Conservation (phyloP, 768 basidiomycete genomes). For the Cyathus striatus region DNA sequence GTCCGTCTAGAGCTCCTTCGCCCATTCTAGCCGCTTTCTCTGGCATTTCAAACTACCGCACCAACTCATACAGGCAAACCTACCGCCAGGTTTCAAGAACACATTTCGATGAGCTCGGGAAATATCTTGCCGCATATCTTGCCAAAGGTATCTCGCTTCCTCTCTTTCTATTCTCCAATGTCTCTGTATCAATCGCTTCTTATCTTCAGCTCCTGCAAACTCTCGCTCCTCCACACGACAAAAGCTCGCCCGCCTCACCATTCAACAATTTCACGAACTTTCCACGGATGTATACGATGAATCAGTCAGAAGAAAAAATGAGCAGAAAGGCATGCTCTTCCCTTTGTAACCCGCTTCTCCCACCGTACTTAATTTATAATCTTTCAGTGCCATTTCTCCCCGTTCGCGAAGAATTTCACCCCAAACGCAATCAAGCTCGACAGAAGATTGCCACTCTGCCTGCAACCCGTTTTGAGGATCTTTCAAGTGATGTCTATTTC, state of each 20-base stretch:
- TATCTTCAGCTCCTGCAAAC: background rate
- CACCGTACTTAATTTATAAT: conserved; percentile 23
- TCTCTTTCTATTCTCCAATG: too few relatives aligned
- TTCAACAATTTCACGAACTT: conserved; percentile 72
- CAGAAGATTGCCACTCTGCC: conserved; percentile 81
- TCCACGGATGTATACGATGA: conserved; percentile 81
- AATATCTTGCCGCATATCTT: background rate
- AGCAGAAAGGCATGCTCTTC: background rate
- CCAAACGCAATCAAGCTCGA: conserved; percentile 75
- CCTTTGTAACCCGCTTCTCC: background rate
- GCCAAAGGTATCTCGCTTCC: background rate
- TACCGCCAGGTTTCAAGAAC: background rate
- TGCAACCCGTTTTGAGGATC: conserved; percentile 65
- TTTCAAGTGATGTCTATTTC: conserved; percentile 71
- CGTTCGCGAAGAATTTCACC: conserved; percentile 70
- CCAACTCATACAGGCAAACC: background rate
- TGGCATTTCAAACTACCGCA: background rate
- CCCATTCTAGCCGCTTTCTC: background rate
- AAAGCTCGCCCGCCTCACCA: conserved; percentile 55
- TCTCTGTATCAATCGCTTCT: background rate
- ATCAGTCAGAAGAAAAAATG: conserved; percentile 48
- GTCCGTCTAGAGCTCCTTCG: background rate
- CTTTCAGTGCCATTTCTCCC: conserved; percentile 65
- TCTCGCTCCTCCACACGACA: background rate
- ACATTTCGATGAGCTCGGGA: background rate